phyloP scores from a whole-genome alignment of 352 stramenopile genomes.

The Thalassiosira hispida region DNA sequence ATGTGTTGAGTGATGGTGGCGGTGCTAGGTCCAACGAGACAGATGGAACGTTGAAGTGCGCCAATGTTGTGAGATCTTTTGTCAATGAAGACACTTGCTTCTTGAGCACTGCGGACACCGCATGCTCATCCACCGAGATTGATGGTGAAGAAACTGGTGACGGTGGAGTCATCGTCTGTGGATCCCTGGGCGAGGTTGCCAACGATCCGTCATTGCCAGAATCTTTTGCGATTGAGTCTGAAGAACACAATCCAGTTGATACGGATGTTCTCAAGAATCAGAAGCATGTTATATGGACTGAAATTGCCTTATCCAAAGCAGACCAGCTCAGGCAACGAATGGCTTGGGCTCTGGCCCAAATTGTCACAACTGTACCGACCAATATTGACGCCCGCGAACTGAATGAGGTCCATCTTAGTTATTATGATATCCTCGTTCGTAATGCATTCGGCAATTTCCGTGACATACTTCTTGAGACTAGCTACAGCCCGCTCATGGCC shows the following conservation, averaged over 20 bases:
- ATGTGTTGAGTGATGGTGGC: slow-evolving; percentile 53
- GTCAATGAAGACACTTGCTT: slow-evolving; percentile 71
- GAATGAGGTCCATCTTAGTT: slow-evolving; percentile 31
- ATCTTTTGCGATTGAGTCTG: slow-evolving; percentile 36
- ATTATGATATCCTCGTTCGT: slow-evolving; percentile 68
- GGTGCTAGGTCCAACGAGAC: slow-evolving; percentile 23
- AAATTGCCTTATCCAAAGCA: neutral
- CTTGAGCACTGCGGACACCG: slow-evolving; percentile 36
- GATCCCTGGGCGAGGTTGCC: slow-evolving; percentile 42
- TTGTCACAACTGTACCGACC: neutral
- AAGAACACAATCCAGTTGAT: slow-evolving; percentile 12
- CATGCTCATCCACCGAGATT: no score
- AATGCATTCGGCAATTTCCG: slow-evolving; percentile 75
- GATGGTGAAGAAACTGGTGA: slow-evolving; percentile 26
- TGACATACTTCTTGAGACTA: slow-evolving; percentile 65
- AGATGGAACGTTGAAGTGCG: slow-evolving; percentile 51
- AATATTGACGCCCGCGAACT: slow-evolving; percentile 12
- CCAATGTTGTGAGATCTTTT: slow-evolving; percentile 60
- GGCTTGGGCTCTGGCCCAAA: slow-evolving; percentile 8
- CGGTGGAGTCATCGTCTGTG: slow-evolving; percentile 55
- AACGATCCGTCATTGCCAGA: slow-evolving; percentile 35
- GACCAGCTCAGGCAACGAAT: slow-evolving; percentile 9
- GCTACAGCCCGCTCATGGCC: slow-evolving; percentile 67
- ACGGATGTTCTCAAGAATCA: slow-evolving; percentile 26
- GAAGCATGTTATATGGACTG: neutral